Evolutionary conservation across 768 basidiomycete species (phyloP), one percentile per base, ranked within the genome.

Genomic region (Gloeophyllum trabeum): DNA sequence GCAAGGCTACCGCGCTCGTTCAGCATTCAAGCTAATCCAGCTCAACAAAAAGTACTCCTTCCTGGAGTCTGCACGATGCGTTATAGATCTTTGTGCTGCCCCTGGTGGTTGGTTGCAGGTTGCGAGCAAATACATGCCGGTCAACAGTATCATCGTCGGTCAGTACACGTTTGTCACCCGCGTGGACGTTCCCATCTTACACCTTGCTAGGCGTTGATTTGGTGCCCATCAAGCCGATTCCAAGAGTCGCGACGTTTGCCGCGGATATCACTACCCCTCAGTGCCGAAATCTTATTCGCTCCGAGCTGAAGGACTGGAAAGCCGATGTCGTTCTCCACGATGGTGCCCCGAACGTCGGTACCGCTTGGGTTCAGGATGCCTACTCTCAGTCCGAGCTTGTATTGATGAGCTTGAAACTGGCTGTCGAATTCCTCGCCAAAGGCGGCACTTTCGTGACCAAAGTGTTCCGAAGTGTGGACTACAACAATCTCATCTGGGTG

Each of bases 81-180:
- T 85, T 34, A 93, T 99, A 53, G 96, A 99, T 73, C 73, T 99
- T 24, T 99, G 96, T 62, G 96, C 96, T 24, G 96, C 96, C 4
- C 96, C 96, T 4, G 96, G 96, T 51, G 96, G 96, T 56, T 99
- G 96, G 96, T 71, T 98, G 6, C 96, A 99, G 61, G 96, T 99
- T 14, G 93, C 93, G 23, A 88, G 81, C 70, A 97, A 96, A 64
- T 90, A 92, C 59, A 96, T 96, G 91, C 91, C 93, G 1, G 67
- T 75, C 35, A 93, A 90, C 52, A 89, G 86, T 54, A 66, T 96
- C 43, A 94, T 96, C 54, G 74, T 96, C 54, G 93, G 93, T 79
- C 51, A 55, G 81, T 63, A 25, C 36, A 23, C 40, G 46, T 49
- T 24, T 43, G 18, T 18, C 21, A 42, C 36, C 22, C 16, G 36